phyloP scores from a whole-genome alignment of 352 stramenopile genomes.

The Pythium plurisporium region DNA sequence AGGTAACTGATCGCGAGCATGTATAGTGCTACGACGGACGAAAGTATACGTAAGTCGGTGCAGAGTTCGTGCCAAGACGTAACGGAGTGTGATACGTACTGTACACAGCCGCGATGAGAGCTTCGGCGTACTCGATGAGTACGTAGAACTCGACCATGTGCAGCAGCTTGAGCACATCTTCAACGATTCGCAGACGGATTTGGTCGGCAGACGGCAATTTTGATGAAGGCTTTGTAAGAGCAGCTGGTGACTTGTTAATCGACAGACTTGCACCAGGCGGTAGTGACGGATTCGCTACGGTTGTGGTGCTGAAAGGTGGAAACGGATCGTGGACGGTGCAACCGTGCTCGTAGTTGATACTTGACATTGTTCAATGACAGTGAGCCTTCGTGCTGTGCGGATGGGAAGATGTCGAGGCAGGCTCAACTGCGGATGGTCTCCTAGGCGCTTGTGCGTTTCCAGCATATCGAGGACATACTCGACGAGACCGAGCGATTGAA shows the following conservation, averaged over 20 bases:
- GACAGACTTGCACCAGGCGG: too few relatives aligned
- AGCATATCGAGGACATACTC: neutral
- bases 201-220: too few relatives aligned
- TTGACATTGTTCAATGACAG: neutral
- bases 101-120: neutral
- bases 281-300: too few relatives aligned
- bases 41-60: neutral
- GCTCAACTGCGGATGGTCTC: neutral
- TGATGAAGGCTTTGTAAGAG: too few relatives aligned
- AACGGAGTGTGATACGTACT: neutral
- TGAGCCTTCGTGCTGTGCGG: too few relatives aligned
- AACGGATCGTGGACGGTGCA: too few relatives aligned
- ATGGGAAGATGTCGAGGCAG: neutral
- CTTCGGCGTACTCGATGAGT: constrained; percentile 12
- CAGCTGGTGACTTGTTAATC: neutral
- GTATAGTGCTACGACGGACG: neutral
- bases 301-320: too few relatives aligned
- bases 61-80: too few relatives aligned
- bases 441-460: neutral
- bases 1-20: constrained; percentile 16
- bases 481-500: too few relatives aligned
- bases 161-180: constrained; percentile 23
- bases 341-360: too few relatives aligned
- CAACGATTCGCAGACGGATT: constrained; percentile 2
- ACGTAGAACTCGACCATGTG: constrained; percentile 29